Conservation (phyloP, 2,329 filamentous ascomycete genomes). For the Nothophaeocryptopus gaeumannii region DNA sequence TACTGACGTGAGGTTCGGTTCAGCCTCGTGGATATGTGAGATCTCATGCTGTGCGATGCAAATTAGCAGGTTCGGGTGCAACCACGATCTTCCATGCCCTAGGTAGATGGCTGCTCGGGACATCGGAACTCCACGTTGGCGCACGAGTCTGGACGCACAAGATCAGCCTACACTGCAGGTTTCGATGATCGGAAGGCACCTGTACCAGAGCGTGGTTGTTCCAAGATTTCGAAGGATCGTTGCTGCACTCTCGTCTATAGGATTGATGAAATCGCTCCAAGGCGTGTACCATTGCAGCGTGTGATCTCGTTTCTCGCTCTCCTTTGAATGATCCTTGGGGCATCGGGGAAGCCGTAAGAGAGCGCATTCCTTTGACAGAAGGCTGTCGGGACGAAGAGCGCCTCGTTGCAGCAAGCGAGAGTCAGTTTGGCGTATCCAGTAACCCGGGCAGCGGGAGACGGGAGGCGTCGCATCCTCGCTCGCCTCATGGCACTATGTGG, state of each 20-base stretch:
- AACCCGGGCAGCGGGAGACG: conserved; percentile 6
- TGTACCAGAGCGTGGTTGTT: conserved; percentile 7
- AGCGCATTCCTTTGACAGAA: no score
- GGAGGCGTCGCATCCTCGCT: conserved; percentile 5
- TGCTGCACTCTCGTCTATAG: conserved; percentile 2
- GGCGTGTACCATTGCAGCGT: conserved; percentile 18
- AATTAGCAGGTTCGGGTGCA: background rate
- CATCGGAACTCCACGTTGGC: conserved; percentile 11
- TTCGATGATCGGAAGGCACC: conserved; percentile 9
- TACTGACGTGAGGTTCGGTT: background rate
- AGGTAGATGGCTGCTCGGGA: conserved; percentile 5
- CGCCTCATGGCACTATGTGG: conserved; percentile 8
- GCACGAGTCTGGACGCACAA: conserved; percentile 5
- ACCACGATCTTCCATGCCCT: background rate
- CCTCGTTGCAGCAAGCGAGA: conserved; percentile 20
- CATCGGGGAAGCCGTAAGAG: no score
- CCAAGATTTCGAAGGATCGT: conserved; percentile 4
- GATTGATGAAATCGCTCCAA: background rate
- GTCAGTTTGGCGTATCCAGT: conserved; percentile 5
- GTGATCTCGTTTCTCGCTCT: conserved; percentile 6
- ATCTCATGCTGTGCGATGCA: conserved; percentile 3
- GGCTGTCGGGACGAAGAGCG: background rate
- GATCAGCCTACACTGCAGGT: conserved; percentile 6
- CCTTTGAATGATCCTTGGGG: no score
- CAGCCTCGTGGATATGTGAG: conserved; percentile 2